A percentile compares a stretch with the other conserved stretches of the same genome.
These are phyloP conservation scores for Yarrowia sp. DNA, from an alignment of 805 yeast species.

Conservation along the genomic window DNA sequence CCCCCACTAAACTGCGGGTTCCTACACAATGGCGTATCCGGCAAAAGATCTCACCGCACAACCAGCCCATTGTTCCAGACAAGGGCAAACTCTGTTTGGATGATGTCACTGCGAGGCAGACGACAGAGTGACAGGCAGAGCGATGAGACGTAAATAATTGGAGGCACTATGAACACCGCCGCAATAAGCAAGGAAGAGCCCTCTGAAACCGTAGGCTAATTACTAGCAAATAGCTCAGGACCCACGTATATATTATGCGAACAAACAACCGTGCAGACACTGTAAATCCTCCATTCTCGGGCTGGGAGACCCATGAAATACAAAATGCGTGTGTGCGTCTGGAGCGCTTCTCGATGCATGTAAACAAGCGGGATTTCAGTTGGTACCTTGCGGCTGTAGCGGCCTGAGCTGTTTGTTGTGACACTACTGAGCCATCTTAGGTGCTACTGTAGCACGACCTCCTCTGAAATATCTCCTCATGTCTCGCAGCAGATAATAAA, in stretches of 20 bases:
- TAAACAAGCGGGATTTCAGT: neutral
- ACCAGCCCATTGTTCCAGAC: conserved; percentile 1
- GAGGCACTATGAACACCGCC: too few relatives aligned
- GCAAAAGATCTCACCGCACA: neutral
- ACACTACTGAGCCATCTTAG: too few relatives aligned
- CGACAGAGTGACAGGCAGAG: neutral
- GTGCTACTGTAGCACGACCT: too few relatives aligned
- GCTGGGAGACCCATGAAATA: too few relatives aligned
- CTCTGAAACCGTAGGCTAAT: too few relatives aligned
- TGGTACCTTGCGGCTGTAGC: conserved; percentile 15
- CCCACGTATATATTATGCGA: too few relatives aligned
- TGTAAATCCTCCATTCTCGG: conserved; percentile 13
- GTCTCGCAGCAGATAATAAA: neutral
- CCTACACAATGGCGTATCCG: neutral
- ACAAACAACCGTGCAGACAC: neutral
- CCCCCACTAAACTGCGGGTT: too few relatives aligned
- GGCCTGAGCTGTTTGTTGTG: too few relatives aligned
- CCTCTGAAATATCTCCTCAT: neutral
- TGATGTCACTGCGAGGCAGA: neutral
- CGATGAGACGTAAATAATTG: neutral
- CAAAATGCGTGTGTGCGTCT: too few relatives aligned
- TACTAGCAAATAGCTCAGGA: too few relatives aligned
- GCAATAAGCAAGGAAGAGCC: too few relatives aligned
- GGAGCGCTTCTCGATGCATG: conserved; percentile 18
- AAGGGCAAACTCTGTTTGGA: neutral